Conservation (phyloP, 2,329 filamentous ascomycete genomes). For the Phialophora expanda region DNA sequence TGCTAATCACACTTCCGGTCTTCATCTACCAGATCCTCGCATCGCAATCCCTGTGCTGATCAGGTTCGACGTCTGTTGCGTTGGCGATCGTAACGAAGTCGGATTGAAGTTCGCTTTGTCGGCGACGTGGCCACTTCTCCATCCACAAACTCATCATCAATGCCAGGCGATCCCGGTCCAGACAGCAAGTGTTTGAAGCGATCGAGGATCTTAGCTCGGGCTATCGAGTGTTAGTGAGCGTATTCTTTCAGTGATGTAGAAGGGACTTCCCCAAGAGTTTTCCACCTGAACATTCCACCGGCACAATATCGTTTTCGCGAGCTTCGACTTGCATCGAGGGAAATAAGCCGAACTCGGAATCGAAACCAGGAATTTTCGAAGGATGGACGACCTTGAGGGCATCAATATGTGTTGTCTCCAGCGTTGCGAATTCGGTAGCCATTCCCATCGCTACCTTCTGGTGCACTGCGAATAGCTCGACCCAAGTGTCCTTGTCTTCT, state of each 20-base stretch:
- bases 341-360: background rate
- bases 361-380: background rate
- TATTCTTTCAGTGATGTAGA: background rate
- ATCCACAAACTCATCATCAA: background rate
- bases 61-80: background rate
- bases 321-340: background rate
- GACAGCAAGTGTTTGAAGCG: background rate
- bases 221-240: background rate
- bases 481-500: constrained; percentile 3
- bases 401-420: constrained; percentile 2
- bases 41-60: background rate
- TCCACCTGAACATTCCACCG: background rate
- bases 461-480: background rate
- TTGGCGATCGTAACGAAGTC: background rate
- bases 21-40: background rate
- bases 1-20: background rate
- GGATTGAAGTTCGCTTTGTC: background rate
- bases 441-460: constrained; percentile 1
- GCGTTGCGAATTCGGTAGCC: constrained; percentile 1
- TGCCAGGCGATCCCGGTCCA: background rate
- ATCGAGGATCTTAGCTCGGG: background rate
- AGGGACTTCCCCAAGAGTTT: background rate
- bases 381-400: constrained; percentile 6
- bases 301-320: background rate
- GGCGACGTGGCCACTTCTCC: background rate